A percentile compares a stretch with the other conserved stretches of the same genome.
These are phyloP conservation scores for Taphrina deformans DNA, from an alignment of 1,139 yeast species.

Conservation along the genomic window DNA sequence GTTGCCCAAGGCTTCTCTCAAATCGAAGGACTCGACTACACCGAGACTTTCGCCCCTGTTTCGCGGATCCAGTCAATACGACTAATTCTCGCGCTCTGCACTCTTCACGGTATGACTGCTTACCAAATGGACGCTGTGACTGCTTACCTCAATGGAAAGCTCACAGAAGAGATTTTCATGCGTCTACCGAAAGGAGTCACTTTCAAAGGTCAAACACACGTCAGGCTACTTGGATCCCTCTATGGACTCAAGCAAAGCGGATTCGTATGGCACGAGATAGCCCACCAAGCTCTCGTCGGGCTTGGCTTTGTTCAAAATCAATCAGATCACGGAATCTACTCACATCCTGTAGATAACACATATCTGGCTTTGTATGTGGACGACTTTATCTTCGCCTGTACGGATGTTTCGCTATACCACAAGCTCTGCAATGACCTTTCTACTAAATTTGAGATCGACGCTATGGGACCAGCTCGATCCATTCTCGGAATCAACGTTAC, in stretches of 20 bases:
- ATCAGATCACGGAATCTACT: slow-evolving; percentile 6
- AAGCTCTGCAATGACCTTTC: neutral
- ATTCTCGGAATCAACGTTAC: neutral
- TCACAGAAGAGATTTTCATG: neutral
- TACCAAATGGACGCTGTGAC: neutral
- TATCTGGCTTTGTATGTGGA: neutral
- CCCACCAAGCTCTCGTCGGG: neutral
- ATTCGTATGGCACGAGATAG: slow-evolving; percentile 14
- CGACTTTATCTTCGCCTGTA: neutral
- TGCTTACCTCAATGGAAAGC: neutral
- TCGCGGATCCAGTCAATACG: neutral
- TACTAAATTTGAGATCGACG: neutral
- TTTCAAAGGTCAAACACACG: neutral
- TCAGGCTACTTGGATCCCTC: neutral
- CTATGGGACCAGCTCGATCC: neutral
- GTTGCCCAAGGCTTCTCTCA: slow-evolving; percentile 36
- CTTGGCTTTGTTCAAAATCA: neutral
- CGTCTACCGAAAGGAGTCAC: neutral
- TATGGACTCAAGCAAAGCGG: slow-evolving; percentile 26
- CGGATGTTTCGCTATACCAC: neutral
- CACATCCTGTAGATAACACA: neutral
- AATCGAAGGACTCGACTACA: slow-evolving; percentile 1
- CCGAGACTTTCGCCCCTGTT: neutral
- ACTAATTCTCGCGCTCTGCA: neutral
- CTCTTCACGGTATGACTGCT: neutral